Base-by-base conservation (phyloP, 805 yeast species). In the Hanseniaspora osmophila region DNA sequence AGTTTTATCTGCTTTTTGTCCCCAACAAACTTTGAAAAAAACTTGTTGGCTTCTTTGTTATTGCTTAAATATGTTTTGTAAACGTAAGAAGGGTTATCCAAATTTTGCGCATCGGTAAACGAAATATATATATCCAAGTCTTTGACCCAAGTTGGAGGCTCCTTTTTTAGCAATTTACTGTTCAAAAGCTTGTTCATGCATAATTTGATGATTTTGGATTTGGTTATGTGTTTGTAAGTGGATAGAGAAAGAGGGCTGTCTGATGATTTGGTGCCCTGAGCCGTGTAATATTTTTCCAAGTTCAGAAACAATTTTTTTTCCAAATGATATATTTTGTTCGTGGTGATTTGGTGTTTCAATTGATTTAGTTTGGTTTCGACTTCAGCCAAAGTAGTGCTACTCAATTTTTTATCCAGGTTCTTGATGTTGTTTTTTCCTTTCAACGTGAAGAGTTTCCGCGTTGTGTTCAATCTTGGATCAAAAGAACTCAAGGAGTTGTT, bases 1-100 rank as follows among this genome's bases (percentile, higher is more conserved):
- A 70, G 58, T 17, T 74, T 73, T 50, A 76, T 67, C n/a, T 70
- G 65, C 38, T 71, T 65, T 35, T 67, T 68, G 50, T 72, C 58
- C 45, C 67, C 66, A 62, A 42, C 67, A 47, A 76, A 65, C 65
- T 53, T 74, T 63, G 55, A 69, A 53, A 46, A 42, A 18, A 33
- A 6, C 15, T 40, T 43, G 30, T 43, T 43, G 6, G 17, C 30
- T 15, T 43, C 46, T 19, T 61, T 63, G 50, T 74, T 73, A n/a
- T 33, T 40, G 1, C 22, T 30, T 18, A 46, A 68, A 71, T 73
- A 13, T 74, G 41, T 44, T 56, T 67, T 4, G 80, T 73, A 35
- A 10, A 35, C 38, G 10, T 35, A 35, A 6, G 16, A 10, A 15
- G 84, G 81, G 52, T 77, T 73, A 15, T 52, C 52, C 42, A 59